Percentiles rank a stretch among this genome's conserved stretches.
These are phyloP conservation scores for Arachnomyces sp. DNA, from an alignment of 2,329 filamentous ascomycete genomes.

Conservation along the genomic window DNA sequence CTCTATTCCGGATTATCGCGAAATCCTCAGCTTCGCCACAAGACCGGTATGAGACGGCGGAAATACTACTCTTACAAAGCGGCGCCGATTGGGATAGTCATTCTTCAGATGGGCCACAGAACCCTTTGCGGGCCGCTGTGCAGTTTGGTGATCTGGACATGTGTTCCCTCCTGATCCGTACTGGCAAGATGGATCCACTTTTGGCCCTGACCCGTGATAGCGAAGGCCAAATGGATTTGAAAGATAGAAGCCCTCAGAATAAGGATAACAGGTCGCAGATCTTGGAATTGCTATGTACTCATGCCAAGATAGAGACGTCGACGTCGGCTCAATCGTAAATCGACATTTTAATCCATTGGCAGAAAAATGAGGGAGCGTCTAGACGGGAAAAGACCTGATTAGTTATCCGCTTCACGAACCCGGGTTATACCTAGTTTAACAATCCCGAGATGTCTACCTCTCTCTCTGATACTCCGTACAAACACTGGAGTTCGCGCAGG, in stretches of 20 bases:
- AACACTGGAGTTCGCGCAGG: too few species aligned
- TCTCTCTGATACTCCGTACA: too few species aligned
- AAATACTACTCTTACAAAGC: conserved; percentile 6
- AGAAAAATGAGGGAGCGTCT: too few species aligned
- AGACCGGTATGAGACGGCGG: conserved; percentile 6
- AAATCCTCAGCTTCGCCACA: conserved; percentile 3
- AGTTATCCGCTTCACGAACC: too few species aligned
- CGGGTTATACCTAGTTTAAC: too few species aligned
- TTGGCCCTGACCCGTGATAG: conserved; percentile 1
- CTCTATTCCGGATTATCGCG: conserved; percentile 6
- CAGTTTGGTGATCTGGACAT: conserved; percentile 10
- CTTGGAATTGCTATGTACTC: conserved; percentile 1
- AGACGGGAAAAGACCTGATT: too few species aligned
- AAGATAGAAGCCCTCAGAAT: neutral
- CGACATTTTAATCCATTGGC: too few species aligned
- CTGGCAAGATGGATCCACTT: conserved; percentile 7
- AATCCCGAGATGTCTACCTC: too few species aligned
- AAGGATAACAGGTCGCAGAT: neutral
- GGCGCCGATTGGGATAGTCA: conserved; percentile 2
- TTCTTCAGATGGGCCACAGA: neutral
- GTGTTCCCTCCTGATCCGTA: conserved; percentile 7
- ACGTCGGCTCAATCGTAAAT: neutral
- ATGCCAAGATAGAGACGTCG: neutral
- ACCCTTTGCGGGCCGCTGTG: conserved; percentile 8
- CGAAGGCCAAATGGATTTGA: neutral